These are phyloP conservation scores for Amauroascus verrucosus DNA, from an alignment of 2,329 filamentous ascomycete species.

Conservation along the genomic window DNA sequence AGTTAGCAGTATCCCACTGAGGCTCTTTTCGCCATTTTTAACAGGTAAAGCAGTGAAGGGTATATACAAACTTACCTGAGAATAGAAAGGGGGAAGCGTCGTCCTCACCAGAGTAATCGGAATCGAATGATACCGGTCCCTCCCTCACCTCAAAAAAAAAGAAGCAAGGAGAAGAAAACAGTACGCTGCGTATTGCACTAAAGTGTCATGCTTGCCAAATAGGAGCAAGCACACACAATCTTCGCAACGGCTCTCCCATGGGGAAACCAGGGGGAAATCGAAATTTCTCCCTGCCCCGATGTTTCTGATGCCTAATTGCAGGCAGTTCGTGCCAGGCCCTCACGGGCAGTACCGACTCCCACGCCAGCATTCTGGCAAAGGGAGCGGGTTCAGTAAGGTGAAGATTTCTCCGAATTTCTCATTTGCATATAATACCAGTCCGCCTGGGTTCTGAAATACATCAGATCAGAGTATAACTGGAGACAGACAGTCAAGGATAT, in stretches of 20 bases:
- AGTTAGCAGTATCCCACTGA: constrained; percentile 29
- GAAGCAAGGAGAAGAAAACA: constrained; percentile 24
- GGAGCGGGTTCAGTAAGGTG: constrained; percentile 40
- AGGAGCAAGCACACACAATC: constrained; percentile 58
- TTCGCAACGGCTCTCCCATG: constrained; percentile 91
- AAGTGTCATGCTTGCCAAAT: constrained; percentile 54
- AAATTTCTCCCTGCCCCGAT: constrained; percentile 49
- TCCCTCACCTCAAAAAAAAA: constrained; percentile 22
- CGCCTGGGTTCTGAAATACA: constrained; percentile 12
- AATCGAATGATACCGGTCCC: constrained; percentile 66
- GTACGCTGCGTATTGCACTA: constrained; percentile 93
- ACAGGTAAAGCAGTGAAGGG: constrained; percentile 10
- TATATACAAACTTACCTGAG: constrained; percentile 38
- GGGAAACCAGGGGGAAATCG: constrained; percentile 40
- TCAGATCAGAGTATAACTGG: constrained; percentile 9
- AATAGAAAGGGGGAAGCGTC: constrained; percentile 52
- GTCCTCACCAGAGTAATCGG: constrained; percentile 81
- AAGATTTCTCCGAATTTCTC: constrained; percentile 99
- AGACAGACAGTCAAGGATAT: constrained; percentile 12
- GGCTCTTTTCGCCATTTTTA: constrained; percentile 9
- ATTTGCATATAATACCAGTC: constrained; percentile 52
- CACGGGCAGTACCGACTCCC: constrained; percentile 55
- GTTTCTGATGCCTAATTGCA: constrained; percentile 90
- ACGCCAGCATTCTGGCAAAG: constrained; percentile 7
- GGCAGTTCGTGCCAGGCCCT: constrained; percentile 77